Conservation (phyloP, 495 filamentous ascomycete genomes). For the Chlorociboria aeruginascens region DNA sequence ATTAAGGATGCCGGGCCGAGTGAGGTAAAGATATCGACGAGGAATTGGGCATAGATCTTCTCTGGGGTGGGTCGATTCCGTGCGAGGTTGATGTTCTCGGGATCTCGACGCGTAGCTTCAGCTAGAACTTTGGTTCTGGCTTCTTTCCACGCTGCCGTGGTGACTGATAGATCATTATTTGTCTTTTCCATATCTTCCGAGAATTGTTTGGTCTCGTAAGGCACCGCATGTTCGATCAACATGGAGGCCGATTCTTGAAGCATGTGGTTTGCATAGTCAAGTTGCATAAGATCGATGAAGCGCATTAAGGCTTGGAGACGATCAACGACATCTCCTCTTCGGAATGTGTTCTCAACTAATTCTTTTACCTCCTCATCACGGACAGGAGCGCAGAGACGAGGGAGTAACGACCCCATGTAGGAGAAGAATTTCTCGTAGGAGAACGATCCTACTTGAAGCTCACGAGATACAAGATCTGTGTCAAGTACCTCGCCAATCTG, state of each 20-base stretch:
- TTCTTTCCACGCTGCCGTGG: conserved; percentile 58
- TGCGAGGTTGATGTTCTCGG: conserved; percentile 48
- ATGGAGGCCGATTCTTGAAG: conserved; percentile 68
- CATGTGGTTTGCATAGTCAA: conserved; percentile 93
- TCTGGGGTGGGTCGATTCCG: conserved; percentile 44
- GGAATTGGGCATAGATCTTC: conserved; percentile 73
- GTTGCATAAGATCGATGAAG: conserved; percentile 80
- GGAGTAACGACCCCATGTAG: conserved; percentile 80
- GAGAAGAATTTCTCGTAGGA: conserved; percentile 90
- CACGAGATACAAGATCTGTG: conserved; percentile 57
- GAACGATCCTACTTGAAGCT: conserved; percentile 72
- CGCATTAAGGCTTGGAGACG: conserved; percentile 72
- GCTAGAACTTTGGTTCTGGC: conserved; percentile 56
- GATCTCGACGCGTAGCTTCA: conserved; percentile 62
- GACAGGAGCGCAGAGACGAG: conserved; percentile 85
- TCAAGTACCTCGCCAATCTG: conserved; percentile 82
- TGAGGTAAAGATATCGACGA: conserved; percentile 41
- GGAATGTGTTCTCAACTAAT: conserved; percentile 57
- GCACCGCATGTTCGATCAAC: conserved; percentile 66
- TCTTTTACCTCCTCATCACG: conserved; percentile 75
- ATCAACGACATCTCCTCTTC: conserved; percentile 66
- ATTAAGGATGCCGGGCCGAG: conserved; percentile 37
- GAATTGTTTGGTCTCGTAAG: conserved; percentile 74
- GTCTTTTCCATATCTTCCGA: conserved; percentile 54
- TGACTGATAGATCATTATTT: conserved; percentile 43